Percentiles rank a stretch among this genome's conserved stretches.
Evolutionary conservation across 2,329 filamentous ascomycete genomes (phyloP).

Genomic region (Akanthomyces lecanii): DNA sequence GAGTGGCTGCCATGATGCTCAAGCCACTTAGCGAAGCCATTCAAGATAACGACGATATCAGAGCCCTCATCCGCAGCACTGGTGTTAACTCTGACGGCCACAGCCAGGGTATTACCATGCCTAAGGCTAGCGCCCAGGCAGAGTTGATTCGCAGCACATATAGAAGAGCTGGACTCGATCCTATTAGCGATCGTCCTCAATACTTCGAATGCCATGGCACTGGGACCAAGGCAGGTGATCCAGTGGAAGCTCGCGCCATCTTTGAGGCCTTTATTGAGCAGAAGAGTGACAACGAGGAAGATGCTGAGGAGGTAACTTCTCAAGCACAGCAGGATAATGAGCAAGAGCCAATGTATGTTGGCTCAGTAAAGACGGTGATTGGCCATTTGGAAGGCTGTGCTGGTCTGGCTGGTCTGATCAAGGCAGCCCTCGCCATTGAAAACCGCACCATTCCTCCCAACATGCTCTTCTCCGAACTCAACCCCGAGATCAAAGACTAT

Average conservation of each 20-base stretch:
- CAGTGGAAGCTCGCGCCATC: slow-evolving; percentile 40
- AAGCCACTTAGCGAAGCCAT: slow-evolving; percentile 44
- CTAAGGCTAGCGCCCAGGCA: slow-evolving; percentile 41
- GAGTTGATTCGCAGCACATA: slow-evolving; percentile 30
- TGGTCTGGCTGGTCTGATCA: slow-evolving; percentile 44
- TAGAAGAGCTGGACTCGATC: slow-evolving; percentile 21
- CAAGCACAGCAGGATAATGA: no score
- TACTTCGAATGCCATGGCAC: slow-evolving; percentile 40
- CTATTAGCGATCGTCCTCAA: slow-evolving; percentile 29
- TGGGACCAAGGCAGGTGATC: slow-evolving; percentile 38
- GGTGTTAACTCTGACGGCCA: slow-evolving; percentile 50
- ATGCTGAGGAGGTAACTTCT: no score
- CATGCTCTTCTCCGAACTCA: slow-evolving; percentile 42
- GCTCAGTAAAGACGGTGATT: slow-evolving; percentile 44
- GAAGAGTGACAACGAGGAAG: no score
- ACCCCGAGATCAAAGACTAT: slow-evolving; percentile 34
- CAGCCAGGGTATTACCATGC: slow-evolving; percentile 52
- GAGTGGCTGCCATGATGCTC: slow-evolving; percentile 41
- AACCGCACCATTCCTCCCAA: slow-evolving; percentile 42
- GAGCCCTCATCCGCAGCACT: slow-evolving; percentile 44
- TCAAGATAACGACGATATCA: slow-evolving; percentile 47
- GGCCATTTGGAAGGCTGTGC: slow-evolving; percentile 45
- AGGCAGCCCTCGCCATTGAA: slow-evolving; percentile 43
- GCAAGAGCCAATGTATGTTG: slow-evolving; percentile 28
- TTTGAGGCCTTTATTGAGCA: background rate